phyloP scores from a whole-genome alignment of 75 land plant genomes.

The Chamaecyparis obtusa region DNA sequence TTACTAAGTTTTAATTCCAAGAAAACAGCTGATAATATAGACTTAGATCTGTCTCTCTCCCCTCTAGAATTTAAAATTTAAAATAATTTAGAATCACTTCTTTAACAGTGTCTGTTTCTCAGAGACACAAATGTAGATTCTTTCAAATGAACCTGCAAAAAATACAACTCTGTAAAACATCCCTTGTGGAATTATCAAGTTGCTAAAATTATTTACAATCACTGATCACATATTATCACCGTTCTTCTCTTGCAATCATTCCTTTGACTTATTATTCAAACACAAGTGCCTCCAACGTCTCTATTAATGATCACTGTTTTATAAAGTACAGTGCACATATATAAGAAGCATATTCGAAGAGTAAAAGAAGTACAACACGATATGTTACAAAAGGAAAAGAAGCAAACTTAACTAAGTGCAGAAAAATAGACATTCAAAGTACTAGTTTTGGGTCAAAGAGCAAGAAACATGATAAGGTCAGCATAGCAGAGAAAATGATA shows the following conservation, averaged over 20 bases:
- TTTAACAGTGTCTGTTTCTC: background rate
- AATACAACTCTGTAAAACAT: background rate
- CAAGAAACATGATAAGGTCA: background rate
- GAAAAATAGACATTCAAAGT: no score
- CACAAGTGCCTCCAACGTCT: background rate
- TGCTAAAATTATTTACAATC: background rate
- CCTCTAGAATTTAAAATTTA: background rate
- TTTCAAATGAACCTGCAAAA: conserved; percentile 5
- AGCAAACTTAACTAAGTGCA: background rate
- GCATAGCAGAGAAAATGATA: background rate
- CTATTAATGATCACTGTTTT: background rate
- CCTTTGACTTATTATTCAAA: background rate
- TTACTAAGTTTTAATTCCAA: background rate
- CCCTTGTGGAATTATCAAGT: background rate
- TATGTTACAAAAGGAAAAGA: background rate
- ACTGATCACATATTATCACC: background rate
- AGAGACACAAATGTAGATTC: background rate
- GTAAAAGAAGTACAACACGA: background rate
- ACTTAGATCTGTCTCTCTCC: background rate
- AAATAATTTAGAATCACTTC: background rate
- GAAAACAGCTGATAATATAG: background rate
- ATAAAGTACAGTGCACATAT: background rate
- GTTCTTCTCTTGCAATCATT: background rate
- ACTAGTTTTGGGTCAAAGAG: background rate
- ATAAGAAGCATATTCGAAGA: background rate